These are phyloP conservation scores for Alternaria postmessia DNA, from an alignment of 2,329 filamentous ascomycete genomes.

Conservation along the genomic window DNA sequence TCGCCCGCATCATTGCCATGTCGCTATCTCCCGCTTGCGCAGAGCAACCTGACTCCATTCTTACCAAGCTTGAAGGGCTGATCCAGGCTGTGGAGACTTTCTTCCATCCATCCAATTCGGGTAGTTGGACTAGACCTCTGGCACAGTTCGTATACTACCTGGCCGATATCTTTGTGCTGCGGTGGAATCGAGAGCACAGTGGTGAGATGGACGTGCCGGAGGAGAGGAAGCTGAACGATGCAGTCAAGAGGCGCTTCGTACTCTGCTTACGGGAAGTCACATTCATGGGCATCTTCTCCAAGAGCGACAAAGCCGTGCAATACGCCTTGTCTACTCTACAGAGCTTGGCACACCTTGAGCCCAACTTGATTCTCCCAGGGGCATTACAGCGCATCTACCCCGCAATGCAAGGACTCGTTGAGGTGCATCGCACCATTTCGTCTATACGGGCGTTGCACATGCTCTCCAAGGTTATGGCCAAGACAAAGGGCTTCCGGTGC, in stretches of 20 bases:
- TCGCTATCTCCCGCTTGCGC: constrained; percentile 87
- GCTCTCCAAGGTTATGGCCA: constrained; percentile 88
- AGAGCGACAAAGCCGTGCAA: constrained; percentile 89
- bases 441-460: constrained; percentile 92
- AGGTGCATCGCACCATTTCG: constrained; percentile 95
- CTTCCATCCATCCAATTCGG: constrained; percentile 97
- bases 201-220: constrained; percentile 87
- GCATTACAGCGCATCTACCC: constrained; percentile 96
- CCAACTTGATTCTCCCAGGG: constrained; percentile 88
- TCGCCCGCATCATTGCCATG: constrained; percentile 91
- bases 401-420: constrained; percentile 93
- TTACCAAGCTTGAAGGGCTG: constrained; percentile 86
- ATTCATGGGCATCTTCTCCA: constrained; percentile 98
- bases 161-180: constrained; percentile 94
- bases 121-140: constrained; percentile 87
- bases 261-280: constrained; percentile 88
- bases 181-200: constrained; percentile 94
- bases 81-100: constrained; percentile 97
- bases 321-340: constrained; percentile 92
- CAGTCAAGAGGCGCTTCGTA: constrained; percentile 89
- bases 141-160: constrained; percentile 92
- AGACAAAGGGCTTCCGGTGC: constrained; percentile 94
- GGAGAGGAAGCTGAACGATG: constrained; percentile 79
- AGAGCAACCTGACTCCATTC: constrained; percentile 77
- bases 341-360: constrained; percentile 88